Conservation (phyloP, 352 stramenopile genomes). For the Pythium sp. region DNA sequence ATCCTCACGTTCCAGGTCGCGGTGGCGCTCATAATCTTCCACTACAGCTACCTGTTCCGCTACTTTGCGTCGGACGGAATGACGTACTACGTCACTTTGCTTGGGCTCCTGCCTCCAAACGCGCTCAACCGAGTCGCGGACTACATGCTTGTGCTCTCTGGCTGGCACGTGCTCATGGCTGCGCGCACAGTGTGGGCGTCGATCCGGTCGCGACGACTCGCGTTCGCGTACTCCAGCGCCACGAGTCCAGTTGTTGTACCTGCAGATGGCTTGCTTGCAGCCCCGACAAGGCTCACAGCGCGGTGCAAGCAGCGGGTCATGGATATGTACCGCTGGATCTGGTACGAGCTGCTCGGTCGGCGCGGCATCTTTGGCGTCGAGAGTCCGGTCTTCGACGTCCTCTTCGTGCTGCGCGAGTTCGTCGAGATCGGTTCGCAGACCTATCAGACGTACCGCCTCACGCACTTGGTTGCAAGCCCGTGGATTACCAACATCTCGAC, state of each 20-base stretch:
- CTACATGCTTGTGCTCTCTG: conserved; percentile 3
- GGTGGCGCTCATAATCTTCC: neutral
- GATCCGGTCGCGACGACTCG: neutral
- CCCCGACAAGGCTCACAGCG: neutral
- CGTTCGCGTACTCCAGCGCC: conserved; percentile 5
- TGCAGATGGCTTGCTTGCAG: neutral
- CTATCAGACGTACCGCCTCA: conserved; percentile 13
- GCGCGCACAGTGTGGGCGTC: conserved; percentile 8
- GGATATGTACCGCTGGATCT: conserved; percentile 8
- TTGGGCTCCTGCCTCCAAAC: conserved; percentile 2
- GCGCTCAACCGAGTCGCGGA: neutral
- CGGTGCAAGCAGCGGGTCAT: neutral
- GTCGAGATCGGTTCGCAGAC: conserved; percentile 18
- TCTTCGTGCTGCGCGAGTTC: conserved; percentile 14
- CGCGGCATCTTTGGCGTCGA: conserved; percentile 16
- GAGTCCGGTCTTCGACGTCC: conserved; percentile 13
- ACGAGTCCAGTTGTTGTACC: neutral
- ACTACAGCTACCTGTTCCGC: conserved; percentile 1
- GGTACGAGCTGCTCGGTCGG: conserved; percentile 15
- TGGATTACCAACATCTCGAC: conserved; percentile 17
- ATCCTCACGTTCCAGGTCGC: conserved; percentile 6
- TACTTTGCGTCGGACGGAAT: conserved; percentile 11
- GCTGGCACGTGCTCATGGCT: conserved; percentile 10
- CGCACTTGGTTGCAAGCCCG: conserved; percentile 10
- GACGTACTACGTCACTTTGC: conserved; percentile 9